Evolutionary conservation across 306 rosid genomes (phyloP), one percentile per base, ranked within the genome.

Genomic region (Pueraria montana): DNA sequence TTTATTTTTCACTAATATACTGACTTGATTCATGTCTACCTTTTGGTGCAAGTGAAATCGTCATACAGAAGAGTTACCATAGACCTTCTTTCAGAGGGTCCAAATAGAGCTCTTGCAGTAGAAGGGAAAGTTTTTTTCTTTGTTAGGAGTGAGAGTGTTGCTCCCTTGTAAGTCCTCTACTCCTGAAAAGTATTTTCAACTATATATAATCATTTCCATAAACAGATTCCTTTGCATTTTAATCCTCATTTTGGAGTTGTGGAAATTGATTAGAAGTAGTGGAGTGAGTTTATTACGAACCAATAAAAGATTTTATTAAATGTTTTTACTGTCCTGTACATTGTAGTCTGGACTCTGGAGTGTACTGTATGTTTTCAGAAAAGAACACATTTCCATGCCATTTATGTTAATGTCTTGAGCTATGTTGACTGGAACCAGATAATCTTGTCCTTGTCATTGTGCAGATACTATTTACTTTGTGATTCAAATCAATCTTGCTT

Each of bases 391-490:
- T 30, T 49, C 69, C 69, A 58, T 58, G 42, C 34, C 24, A 65
- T 52, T 38, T 17, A 38, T 65, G 56, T 40, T 78, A 26, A 16
- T 38, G 53, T 43, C 45, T 58, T 43, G 14, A 30, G 72, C 23
- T 61, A 30, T 58, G 65, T 61, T 81, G 79, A 78, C 72, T 59
- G 73, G 66, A 67, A 50, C 18, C 26, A 1, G 73, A n/a, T 82
- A 55, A 80, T 77, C 43, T 80, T 65, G 11, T 79, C 58, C 46
- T 74, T 55, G 21, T 77, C 63, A 40, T 74, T 74, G 69, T 85
- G 90, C 98, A 95, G 99, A 89, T 93, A 91, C 86, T 95, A 90
- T 80, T 81, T 93, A 88, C 88, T 91, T 69, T 91, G 96, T 64
- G 97, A 93, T 91, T 82, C 94, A 80, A 89, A 92, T 77, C 90